Conservation (phyloP, 23 red algal species). For the Pyropia haitanensis region DNA sequence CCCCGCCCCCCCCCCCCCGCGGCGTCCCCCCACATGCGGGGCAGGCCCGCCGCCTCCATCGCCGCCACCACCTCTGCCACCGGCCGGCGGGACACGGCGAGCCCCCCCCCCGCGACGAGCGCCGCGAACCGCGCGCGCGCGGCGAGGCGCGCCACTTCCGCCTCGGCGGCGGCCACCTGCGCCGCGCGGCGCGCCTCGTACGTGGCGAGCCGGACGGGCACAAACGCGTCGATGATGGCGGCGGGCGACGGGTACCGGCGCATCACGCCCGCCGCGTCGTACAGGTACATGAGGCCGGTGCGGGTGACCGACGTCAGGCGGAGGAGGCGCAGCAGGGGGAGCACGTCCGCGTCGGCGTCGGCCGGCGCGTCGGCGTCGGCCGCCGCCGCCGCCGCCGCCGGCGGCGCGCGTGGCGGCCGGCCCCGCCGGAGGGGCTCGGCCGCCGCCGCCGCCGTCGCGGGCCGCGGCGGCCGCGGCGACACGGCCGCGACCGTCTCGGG, state of each 20-base stretch:
- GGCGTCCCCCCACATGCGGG: no score
- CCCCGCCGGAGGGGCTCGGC: neutral
- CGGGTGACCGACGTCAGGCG: neutral
- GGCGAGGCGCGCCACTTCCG: constrained; percentile 1
- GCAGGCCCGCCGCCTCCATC: no score
- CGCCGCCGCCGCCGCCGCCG: neutral
- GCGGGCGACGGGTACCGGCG: neutral
- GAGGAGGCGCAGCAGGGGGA: neutral
- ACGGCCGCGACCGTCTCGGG: constrained; percentile 3
- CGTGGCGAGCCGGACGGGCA: constrained; percentile 4
- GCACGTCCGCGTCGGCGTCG: neutral
- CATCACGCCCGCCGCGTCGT: constrained; percentile 5
- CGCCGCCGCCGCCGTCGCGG: neutral
- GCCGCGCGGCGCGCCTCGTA: constrained; percentile 9
- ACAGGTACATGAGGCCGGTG: neutral
- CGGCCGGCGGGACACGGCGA: neutral
- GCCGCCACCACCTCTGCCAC: constrained; percentile 4
- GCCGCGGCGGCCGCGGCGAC: neutral
- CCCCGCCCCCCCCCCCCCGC: no score
- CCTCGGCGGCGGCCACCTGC: neutral
- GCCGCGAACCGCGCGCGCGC: constrained; percentile 7
- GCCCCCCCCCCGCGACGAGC: neutral
- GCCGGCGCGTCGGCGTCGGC: neutral
- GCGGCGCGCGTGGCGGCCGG: neutral
- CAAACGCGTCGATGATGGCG: constrained; percentile 13